These are phyloP conservation scores for Prunus armeniaca DNA, from an alignment of 306 rosid genomes.

Conservation along the genomic window DNA sequence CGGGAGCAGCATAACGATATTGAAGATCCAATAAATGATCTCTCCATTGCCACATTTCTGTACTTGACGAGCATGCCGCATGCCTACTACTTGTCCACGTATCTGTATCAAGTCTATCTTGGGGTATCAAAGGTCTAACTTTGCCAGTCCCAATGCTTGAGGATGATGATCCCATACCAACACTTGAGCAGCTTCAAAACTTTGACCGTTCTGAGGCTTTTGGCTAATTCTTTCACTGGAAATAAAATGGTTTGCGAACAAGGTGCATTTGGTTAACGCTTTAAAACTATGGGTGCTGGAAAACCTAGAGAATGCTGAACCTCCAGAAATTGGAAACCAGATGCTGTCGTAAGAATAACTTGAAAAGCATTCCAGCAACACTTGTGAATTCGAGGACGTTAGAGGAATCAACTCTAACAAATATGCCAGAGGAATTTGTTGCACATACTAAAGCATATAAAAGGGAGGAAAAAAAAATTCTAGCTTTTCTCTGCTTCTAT, in stretches of 20 bases:
- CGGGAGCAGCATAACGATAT: rapidly evolving
- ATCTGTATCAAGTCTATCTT: no score
- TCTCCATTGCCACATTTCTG: no score
- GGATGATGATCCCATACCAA: not conserved
- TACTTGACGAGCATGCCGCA: no score
- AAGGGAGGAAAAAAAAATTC: not conserved
- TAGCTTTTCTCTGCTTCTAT: no score
- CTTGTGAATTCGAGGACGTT: not conserved
- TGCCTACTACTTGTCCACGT: no score
- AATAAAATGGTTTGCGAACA: not conserved
- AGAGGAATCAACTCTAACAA: not conserved
- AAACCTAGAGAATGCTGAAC: not conserved
- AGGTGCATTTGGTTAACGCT: not conserved
- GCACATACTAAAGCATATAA: not conserved
- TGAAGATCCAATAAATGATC: no score
- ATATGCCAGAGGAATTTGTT: not conserved
- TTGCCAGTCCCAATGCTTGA: conserved; percentile 4
- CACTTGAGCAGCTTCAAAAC: not conserved
- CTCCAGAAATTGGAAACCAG: not conserved
- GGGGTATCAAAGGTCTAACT: no score
- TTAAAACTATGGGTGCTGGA: conserved; percentile 2
- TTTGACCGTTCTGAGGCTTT: not conserved
- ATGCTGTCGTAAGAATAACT: not conserved
- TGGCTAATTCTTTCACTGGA: not conserved
- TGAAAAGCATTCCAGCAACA: not conserved